Evolutionary conservation across 495 filamentous ascomycete species (phyloP).

Genomic region (Neurospora hispaniola): DNA sequence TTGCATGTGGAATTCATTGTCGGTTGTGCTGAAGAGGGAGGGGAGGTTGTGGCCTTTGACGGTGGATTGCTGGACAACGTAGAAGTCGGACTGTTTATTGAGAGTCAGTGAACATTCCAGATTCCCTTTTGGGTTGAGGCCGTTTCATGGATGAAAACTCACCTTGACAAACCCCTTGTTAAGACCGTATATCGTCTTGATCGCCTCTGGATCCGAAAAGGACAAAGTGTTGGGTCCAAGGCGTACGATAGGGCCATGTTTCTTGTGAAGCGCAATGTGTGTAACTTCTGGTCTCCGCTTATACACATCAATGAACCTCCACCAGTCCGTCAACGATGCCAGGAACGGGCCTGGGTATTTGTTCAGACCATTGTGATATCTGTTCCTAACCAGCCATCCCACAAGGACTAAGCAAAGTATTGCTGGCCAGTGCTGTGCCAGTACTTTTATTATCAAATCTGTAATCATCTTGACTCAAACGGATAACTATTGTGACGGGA

Average conservation of each 20-base stretch:
- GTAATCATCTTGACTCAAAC: conserved; percentile 10
- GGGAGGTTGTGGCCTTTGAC: conserved; percentile 53
- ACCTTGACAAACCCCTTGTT: conserved; percentile 79
- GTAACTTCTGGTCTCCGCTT: conserved; percentile 51
- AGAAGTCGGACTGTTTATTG: conserved; percentile 51
- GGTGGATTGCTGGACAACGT: conserved; percentile 55
- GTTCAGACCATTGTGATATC: conserved; percentile 49
- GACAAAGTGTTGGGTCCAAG: conserved; percentile 58
- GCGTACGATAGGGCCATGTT: conserved; percentile 63
- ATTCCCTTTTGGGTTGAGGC: background rate
- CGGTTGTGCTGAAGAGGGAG: conserved; percentile 68
- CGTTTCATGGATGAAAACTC: conserved; percentile 3
- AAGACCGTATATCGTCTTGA: conserved; percentile 68
- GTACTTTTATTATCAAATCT: conserved; percentile 14
- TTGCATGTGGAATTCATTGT: conserved; percentile 62
- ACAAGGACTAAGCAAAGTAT: conserved; percentile 21
- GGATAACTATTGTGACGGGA: background rate
- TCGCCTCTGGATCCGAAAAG: conserved; percentile 53
- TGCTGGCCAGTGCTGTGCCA: conserved; percentile 40
- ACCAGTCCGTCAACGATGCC: conserved; percentile 57
- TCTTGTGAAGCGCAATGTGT: conserved; percentile 54
- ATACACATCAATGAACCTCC: conserved; percentile 58
- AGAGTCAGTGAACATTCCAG: conserved; percentile 8
- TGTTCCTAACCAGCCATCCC: conserved; percentile 43
- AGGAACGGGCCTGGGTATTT: conserved; percentile 58